phyloP scores from a whole-genome alignment of 1,284 basidiomycete species.

The Xerocomus minutiporus region DNA sequence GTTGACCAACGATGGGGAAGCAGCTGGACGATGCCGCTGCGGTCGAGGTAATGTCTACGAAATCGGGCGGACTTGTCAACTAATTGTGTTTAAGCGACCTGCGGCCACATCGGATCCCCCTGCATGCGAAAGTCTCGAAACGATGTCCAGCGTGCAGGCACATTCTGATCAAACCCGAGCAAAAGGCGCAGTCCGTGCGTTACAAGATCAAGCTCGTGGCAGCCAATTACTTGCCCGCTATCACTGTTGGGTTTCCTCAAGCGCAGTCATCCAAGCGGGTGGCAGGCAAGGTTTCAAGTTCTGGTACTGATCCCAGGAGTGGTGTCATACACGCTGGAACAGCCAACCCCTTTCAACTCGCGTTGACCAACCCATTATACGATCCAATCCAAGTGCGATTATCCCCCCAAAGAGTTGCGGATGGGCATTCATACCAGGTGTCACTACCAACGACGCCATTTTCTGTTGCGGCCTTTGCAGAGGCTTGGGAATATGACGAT shows the following conservation, averaged over 20 bases:
- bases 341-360: constrained; percentile 83
- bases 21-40: constrained; percentile 71
- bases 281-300: constrained; percentile 38
- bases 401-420: constrained; percentile 56
- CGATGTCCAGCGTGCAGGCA: constrained; percentile 92
- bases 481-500: constrained; percentile 94
- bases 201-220: constrained; percentile 98
- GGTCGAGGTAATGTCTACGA: constrained; percentile 47
- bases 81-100: constrained; percentile 56
- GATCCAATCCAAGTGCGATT: constrained; percentile 89
- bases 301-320: constrained; percentile 41
- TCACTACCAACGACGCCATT: constrained; percentile 74
- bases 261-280: constrained; percentile 46
- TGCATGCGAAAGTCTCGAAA: constrained; percentile 91
- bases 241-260: constrained; percentile 71
- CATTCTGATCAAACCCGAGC: constrained; percentile 96
- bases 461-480: constrained; percentile 81
- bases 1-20: constrained; percentile 79
- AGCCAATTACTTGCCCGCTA: constrained; percentile 86
- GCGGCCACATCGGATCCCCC: constrained; percentile 81
- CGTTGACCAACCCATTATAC: constrained; percentile 89
- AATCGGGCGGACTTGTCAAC: background rate
- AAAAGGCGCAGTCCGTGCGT: constrained; percentile 87
- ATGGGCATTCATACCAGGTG: constrained; percentile 56
- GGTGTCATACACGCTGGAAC: constrained; percentile 63